These are phyloP conservation scores for Amanita polypyramis DNA, from an alignment of 768 basidiomycete genomes.

Conservation along the genomic window DNA sequence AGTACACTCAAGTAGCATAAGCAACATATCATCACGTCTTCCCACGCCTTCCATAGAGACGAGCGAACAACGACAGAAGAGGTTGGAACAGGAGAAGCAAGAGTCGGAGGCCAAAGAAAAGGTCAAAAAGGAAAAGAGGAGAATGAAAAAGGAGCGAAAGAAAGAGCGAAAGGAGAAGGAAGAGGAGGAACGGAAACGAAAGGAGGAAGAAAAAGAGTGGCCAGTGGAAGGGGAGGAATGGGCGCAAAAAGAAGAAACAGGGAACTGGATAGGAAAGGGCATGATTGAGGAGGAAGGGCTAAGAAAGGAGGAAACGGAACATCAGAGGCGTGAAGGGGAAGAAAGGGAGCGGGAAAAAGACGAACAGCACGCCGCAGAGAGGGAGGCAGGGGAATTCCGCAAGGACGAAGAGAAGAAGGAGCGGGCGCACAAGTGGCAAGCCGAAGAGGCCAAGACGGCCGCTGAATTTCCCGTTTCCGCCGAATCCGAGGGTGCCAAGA, in stretches of 20 bases:
- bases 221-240: constrained; percentile 23
- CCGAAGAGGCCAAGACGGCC: constrained; percentile 27
- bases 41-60: constrained; percentile 67
- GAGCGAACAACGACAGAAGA: constrained; percentile 30
- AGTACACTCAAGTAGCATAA: constrained; percentile 34
- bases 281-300: constrained; percentile 16
- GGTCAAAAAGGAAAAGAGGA: constrained; percentile 12
- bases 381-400: constrained; percentile 25
- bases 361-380: constrained; percentile 23
- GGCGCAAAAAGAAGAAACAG: constrained; percentile 20
- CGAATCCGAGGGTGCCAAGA: constrained; percentile 43
- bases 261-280: constrained; percentile 14
- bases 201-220: constrained; percentile 18
- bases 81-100: constrained; percentile 25
- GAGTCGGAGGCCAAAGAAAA: constrained; percentile 14
- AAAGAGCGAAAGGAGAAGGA: constrained; percentile 30
- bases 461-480: constrained; percentile 20
- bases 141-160: constrained; percentile 40
- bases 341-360: constrained; percentile 16
- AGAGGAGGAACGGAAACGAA: constrained; percentile 24
- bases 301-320: constrained; percentile 24
- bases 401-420: constrained; percentile 15
- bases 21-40: constrained; percentile 49
- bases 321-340: constrained; percentile 20
- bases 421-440: too few species aligned